Evolutionary conservation across 345 rosid genomes (phyloP).

Genomic region (Lumnitzera racemosa): DNA sequence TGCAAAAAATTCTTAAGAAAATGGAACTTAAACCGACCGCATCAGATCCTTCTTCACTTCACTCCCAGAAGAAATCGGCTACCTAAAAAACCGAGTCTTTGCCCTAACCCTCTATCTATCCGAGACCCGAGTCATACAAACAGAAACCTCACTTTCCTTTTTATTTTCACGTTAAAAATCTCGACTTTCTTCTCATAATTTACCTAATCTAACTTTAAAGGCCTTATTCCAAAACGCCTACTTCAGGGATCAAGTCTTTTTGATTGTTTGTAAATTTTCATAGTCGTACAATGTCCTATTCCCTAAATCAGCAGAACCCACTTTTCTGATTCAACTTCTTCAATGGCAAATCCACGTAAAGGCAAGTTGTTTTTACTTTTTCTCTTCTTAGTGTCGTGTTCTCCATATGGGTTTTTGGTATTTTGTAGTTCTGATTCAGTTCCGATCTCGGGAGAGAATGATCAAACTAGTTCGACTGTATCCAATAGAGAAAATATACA

Average conservation of each 20-base stretch:
- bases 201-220: not conserved
- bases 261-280: not conserved
- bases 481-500: conserved; percentile 12
- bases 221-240: not conserved
- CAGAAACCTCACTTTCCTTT: not conserved
- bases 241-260: not conserved
- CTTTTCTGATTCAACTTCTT: not conserved
- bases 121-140: conserved; percentile 7
- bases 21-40: no score
- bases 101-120: conserved; percentile 5
- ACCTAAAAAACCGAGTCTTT: conserved; percentile 10
- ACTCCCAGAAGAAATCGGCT: no score
- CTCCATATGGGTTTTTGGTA: conserved; percentile 11
- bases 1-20: no score
- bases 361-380: conserved; percentile 51
- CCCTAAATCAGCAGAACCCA: not conserved
- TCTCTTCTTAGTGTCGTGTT: conserved; percentile 35
- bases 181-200: not conserved
- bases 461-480: conserved; percentile 13
- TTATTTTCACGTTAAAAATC: not conserved
- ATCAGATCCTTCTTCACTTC: no score
- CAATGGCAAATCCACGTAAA: conserved; percentile 41
- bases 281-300: not conserved
- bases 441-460: conserved; percentile 19
- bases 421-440: conserved; percentile 24